phyloP scores from a whole-genome alignment of 495 filamentous ascomycete species.

The Neurospora hispaniola region DNA sequence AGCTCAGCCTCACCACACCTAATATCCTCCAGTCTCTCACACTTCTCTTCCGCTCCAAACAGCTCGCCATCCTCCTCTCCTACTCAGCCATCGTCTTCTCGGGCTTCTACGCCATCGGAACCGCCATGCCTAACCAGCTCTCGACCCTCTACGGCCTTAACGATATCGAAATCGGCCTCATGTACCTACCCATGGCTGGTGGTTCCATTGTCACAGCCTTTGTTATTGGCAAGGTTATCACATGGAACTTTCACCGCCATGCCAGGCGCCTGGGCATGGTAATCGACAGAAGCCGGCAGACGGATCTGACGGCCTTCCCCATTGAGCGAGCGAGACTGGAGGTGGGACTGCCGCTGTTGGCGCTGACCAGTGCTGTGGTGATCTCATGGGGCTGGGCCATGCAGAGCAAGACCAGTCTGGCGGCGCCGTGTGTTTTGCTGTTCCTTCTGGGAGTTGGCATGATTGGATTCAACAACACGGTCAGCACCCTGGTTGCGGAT shows the following conservation, averaged over 20 bases:
- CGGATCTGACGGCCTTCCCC: constrained; percentile 46
- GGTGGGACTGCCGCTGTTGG: constrained; percentile 40
- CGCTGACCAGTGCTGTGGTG: constrained; percentile 26
- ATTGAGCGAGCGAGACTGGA: constrained; percentile 56
- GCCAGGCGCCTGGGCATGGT: constrained; percentile 32
- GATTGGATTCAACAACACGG: constrained; percentile 38
- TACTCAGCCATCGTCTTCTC: constrained; percentile 48
- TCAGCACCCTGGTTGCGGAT: constrained; percentile 53
- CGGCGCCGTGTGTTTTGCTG: constrained; percentile 35
- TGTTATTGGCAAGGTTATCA: constrained; percentile 40
- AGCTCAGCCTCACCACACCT: constrained; percentile 35
- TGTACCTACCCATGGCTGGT: constrained; percentile 46
- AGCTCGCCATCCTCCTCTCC: constrained; percentile 46
- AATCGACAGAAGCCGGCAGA: constrained; percentile 32
- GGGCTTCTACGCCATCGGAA: constrained; percentile 50
- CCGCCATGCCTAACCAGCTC: constrained; percentile 40
- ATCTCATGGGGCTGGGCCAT: constrained; percentile 51
- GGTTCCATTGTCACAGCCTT: constrained; percentile 52
- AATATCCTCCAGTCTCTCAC: constrained; percentile 51
- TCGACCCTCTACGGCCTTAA: constrained; percentile 43
- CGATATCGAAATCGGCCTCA: constrained; percentile 48
- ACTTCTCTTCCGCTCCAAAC: constrained; percentile 47
- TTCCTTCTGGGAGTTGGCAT: constrained; percentile 42
- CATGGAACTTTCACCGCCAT: constrained; percentile 42
- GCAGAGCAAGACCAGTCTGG: constrained; percentile 19